Conservation (phyloP, 306 rosid species). For the Pterocarpus santalinus region DNA sequence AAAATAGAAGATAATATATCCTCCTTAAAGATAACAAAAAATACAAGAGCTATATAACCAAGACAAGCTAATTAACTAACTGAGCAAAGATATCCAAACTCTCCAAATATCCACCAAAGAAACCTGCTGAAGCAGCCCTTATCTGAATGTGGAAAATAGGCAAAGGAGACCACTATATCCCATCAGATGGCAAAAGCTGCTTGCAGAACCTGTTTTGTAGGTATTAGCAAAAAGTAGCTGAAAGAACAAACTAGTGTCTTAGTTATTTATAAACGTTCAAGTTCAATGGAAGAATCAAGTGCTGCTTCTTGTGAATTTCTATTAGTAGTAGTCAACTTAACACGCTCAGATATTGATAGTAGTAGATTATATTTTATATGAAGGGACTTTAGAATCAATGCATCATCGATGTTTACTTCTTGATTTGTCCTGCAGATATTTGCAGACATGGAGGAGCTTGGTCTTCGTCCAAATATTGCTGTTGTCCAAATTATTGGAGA, state of each 20-base stretch:
- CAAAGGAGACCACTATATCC: neutral
- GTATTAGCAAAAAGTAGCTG: neutral
- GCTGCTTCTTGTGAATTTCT: neutral
- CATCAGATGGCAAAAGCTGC: neutral
- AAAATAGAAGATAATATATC: neutral
- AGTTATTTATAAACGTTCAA: neutral
- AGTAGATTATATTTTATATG: slow-evolving; percentile 17
- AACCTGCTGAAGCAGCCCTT: neutral
- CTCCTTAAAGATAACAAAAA: neutral
- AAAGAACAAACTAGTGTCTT: slow-evolving; percentile 17
- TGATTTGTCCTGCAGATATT: slow-evolving; percentile 66
- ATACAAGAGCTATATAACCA: neutral
- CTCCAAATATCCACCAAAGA: neutral
- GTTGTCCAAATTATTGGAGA: slow-evolving; percentile 74
- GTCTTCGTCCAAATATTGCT: slow-evolving; percentile 66
- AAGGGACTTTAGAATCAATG: slow-evolving; percentile 21
- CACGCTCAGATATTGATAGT: slow-evolving; percentile 11
- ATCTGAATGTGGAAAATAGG: neutral
- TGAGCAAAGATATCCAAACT: neutral
- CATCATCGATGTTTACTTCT: slow-evolving; percentile 36
- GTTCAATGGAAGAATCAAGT: slow-evolving; percentile 9
- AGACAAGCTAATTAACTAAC: slow-evolving; percentile 15
- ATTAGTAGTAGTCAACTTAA: slow-evolving; percentile 11
- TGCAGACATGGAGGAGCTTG: slow-evolving; percentile 98
- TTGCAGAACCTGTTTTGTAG: neutral